Evolutionary conservation across 768 basidiomycete species (phyloP).

Genomic region (Boletus pseudo-olivaceus): DNA sequence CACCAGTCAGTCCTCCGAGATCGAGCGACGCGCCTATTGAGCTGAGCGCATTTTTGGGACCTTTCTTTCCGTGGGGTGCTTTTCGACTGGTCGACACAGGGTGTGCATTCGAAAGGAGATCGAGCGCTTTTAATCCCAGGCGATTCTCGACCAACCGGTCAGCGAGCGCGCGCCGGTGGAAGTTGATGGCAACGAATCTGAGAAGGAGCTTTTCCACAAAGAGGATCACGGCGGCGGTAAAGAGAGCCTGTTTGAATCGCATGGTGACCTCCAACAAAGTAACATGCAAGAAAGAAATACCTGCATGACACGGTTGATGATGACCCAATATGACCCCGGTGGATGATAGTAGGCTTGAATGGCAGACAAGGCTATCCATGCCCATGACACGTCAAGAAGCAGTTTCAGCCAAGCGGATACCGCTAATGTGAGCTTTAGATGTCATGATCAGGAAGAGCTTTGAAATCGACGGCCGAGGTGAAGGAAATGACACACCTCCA

Average conservation of each 20-base stretch:
- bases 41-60: constrained; percentile 39
- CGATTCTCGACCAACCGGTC: constrained; percentile 71
- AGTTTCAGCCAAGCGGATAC: constrained; percentile 72
- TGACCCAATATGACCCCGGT: constrained; percentile 61
- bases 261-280: constrained; percentile 4
- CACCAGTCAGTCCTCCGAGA: constrained; percentile 18
- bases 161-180: constrained; percentile 71
- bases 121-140: constrained; percentile 65
- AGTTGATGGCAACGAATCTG: constrained; percentile 76
- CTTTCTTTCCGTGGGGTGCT: constrained; percentile 42
- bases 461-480: not conserved
- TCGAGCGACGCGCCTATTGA: constrained; percentile 39
- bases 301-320: constrained; percentile 70
- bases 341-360: constrained; percentile 57
- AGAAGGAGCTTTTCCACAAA: constrained; percentile 60
- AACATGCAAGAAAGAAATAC: constrained; percentile 30
- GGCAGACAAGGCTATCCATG: constrained; percentile 70
- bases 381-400: constrained; percentile 60
- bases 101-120: constrained; percentile 66
- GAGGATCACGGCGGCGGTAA: constrained; percentile 41
- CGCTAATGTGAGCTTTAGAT: constrained; percentile 55
- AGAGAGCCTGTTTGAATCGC: constrained; percentile 37
- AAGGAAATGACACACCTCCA: constrained; percentile 49
- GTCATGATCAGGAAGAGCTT: not conserved
- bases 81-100: constrained; percentile 36